Base-by-base conservation (phyloP, 1,139 yeast species). In the Debaryomyces sp. region DNA sequence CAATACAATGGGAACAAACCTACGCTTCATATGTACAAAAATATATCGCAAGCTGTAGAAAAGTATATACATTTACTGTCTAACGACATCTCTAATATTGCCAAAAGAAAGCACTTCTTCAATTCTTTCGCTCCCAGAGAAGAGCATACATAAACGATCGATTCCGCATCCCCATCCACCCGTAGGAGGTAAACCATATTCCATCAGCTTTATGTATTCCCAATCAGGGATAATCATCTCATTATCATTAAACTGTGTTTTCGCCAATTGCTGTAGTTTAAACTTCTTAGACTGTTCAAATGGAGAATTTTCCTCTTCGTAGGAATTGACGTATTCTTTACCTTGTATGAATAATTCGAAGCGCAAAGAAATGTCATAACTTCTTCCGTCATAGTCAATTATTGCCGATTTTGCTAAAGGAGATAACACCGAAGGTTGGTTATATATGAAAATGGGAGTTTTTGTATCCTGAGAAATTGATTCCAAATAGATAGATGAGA, bases 81-180 rank as follows among this genome's bases (percentile, higher is more conserved):
- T 51, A 26, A 50, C 36, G 10, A 89, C 96, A 64, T 88, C 94
- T 46, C 82, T 81, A 9, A 94, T 65, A 42, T 83, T 84, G 0
- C 99, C 99, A 70, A 94, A 94, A 0, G 90, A 73, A 37, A 94
- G 68, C 1, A 92, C 97, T 23, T 84, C 82, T 50, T 88, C 96
- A 21, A 95, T 91, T 24, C 96, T 71, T 9, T 73, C 72, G 24
- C 78, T 70, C 0, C 81, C 85, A 5, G 87, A 78, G 44, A 92
- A 71, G 23, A 89, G 67, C 98, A 94, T 91, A 41, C 87, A 85
- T 33, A 94, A 68, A 46, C 99, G 68, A 62, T 95, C 99, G 22
- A 95, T 77, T 0, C 99, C 99, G 54, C 96, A 73, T 0, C 99
- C 99, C 90, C 97, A 89, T 0, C 99, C 99, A 1, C 97, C 98